A percentile compares a stretch with the other conserved stretches of the same genome.
Conservation (phyloP, 129 eudicot genomes). For the Lonicera japonica region DNA sequence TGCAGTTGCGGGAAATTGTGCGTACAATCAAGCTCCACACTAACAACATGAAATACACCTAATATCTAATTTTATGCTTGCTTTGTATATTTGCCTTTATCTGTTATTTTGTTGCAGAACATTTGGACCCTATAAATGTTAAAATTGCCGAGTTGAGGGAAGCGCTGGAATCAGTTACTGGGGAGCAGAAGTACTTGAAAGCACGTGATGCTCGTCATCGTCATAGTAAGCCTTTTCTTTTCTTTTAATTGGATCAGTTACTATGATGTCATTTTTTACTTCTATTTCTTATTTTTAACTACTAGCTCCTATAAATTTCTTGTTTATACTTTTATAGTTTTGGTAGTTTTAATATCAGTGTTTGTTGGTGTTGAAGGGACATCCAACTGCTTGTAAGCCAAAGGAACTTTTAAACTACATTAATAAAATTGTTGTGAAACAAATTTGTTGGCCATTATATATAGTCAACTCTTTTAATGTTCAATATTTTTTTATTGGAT, state of each 20-base stretch:
- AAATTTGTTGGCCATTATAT: neutral
- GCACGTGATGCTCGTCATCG: slow-evolving; percentile 96
- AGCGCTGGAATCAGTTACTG: slow-evolving; percentile 85
- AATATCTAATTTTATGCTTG: neutral
- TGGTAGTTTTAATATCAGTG: too few species aligned
- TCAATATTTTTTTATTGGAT: too few species aligned
- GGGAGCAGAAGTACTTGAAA: slow-evolving; percentile 89
- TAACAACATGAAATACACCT: neutral
- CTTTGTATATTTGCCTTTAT: neutral
- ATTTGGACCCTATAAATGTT: slow-evolving; percentile 96
- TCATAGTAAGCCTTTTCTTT: slow-evolving; percentile 60
- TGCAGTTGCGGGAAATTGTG: too few species aligned
- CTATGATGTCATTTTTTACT: neutral
- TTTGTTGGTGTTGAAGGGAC: too few species aligned
- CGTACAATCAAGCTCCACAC: too few species aligned
- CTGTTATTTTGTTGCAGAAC: slow-evolving; percentile 45
- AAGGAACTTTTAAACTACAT: too few species aligned
- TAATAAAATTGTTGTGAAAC: too few species aligned
- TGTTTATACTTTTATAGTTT: too few species aligned
- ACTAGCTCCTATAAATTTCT: too few species aligned
- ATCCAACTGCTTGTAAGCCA: too few species aligned
- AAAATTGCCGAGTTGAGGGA: slow-evolving; percentile 95
- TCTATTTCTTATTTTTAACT: neutral
- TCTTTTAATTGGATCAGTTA: neutral
- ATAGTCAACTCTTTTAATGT: neutral